Conservation (phyloP, 1,139 yeast species). For the Yamadazyma buinensis region DNA sequence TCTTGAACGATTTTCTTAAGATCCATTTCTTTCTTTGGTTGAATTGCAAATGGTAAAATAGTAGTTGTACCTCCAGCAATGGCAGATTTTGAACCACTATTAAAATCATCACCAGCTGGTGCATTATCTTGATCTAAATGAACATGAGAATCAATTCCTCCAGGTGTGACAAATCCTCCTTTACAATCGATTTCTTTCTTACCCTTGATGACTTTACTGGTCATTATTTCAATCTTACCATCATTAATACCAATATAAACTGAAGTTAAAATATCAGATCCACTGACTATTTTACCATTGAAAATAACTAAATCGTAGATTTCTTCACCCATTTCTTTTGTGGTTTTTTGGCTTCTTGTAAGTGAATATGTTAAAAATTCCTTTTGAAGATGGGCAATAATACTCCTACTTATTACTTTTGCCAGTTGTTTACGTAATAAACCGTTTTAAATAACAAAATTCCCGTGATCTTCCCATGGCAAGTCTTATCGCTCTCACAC, state of each 20-base stretch:
- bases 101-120: constrained; percentile 87
- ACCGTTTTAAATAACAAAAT: too few species aligned
- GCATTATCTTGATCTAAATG: constrained; percentile 85
- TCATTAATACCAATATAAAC: constrained; percentile 33
- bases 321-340: too few species aligned
- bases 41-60: constrained; percentile 40
- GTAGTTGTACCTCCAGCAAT: constrained; percentile 59
- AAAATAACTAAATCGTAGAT: constrained; percentile 24
- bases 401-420: too few species aligned
- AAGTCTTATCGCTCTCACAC: too few species aligned
- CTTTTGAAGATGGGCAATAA: too few species aligned
- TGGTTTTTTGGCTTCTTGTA: too few species aligned
- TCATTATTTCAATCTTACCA: constrained; percentile 33
- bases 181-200: constrained; percentile 37
- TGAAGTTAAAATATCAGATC: constrained; percentile 30
- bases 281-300: constrained; percentile 33
- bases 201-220: constrained; percentile 28
- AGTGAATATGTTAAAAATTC: too few species aligned
- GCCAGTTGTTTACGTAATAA: too few species aligned
- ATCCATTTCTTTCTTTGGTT: constrained; percentile 25
- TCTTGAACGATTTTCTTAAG: constrained; percentile 22
- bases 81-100: constrained; percentile 78
- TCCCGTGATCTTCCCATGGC: neutral
- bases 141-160: constrained; percentile 53
- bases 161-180: constrained; percentile 44